Evolutionary conservation across 2,329 filamentous ascomycete species (phyloP).

Genomic region (Fusarium goolgardi): DNA sequence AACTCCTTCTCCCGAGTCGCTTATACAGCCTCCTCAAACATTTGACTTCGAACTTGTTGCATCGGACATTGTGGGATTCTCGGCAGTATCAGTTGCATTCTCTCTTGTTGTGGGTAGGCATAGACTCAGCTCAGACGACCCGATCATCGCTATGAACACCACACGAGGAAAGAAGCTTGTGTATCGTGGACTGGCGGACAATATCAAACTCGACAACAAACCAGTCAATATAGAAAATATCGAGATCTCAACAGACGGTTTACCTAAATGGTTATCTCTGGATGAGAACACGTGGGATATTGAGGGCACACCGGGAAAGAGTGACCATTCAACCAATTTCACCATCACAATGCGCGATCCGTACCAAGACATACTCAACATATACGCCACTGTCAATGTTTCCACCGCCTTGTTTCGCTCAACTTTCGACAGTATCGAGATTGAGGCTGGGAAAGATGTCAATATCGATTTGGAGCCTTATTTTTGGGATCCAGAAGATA

Average conservation of each 20-base stretch:
- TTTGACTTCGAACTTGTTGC: constrained; percentile 80
- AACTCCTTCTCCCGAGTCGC: constrained; percentile 72
- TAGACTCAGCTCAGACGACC: constrained; percentile 72
- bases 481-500: constrained; percentile 55
- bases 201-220: constrained; percentile 69
- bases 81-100: constrained; percentile 73
- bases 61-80: constrained; percentile 83
- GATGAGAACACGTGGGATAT: constrained; percentile 71
- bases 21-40: constrained; percentile 74
- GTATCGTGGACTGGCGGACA: constrained; percentile 63
- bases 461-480: constrained; percentile 58
- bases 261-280: constrained; percentile 77
- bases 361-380: constrained; percentile 68
- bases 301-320: constrained; percentile 71
- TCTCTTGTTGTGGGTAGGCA: constrained; percentile 78
- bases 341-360: constrained; percentile 69
- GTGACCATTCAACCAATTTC: constrained; percentile 70
- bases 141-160: constrained; percentile 67
- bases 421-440: constrained; percentile 55
- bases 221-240: constrained; percentile 63
- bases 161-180: constrained; percentile 63
- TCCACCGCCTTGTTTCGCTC: constrained; percentile 55
- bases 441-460: constrained; percentile 57
- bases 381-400: constrained; percentile 59
- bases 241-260: constrained; percentile 60